phyloP scores from a whole-genome alignment of 2,329 filamentous ascomycete genomes.

The Pestalotiopsis sp. region DNA sequence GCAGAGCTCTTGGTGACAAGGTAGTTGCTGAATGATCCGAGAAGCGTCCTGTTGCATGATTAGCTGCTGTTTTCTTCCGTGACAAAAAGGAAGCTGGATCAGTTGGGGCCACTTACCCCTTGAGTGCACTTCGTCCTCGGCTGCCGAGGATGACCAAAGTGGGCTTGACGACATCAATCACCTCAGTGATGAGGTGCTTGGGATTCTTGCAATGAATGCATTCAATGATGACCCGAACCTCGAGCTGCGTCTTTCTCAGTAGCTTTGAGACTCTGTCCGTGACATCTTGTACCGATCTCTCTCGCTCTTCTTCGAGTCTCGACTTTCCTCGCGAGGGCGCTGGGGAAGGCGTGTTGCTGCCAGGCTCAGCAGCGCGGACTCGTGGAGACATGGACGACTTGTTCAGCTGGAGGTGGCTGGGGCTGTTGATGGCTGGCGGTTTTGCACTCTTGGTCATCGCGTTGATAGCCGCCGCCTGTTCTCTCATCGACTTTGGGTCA shows the following conservation, averaged over 20 bases:
- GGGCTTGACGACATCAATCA: slow-evolving; percentile 90
- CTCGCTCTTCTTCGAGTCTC: slow-evolving; percentile 76
- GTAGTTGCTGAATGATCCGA: slow-evolving; percentile 97
- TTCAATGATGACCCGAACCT: slow-evolving; percentile 92
- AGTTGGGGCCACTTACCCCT: slow-evolving; percentile 66
- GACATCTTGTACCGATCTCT: slow-evolving; percentile 79
- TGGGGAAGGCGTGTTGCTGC: slow-evolving; percentile 42
- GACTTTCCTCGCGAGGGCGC: slow-evolving; percentile 53
- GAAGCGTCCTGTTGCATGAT: slow-evolving; percentile 69
- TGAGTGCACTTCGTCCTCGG: slow-evolving; percentile 85
- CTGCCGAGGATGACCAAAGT: slow-evolving; percentile 93
- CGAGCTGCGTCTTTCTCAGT: slow-evolving; percentile 85
- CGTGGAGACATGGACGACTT: slow-evolving; percentile 34
- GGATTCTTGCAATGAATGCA: slow-evolving; percentile 98
- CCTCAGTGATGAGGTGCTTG: slow-evolving; percentile 93
- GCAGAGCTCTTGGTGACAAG: slow-evolving; percentile 95
- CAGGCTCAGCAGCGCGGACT: slow-evolving; percentile 36
- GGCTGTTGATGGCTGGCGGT: slow-evolving; percentile 26
- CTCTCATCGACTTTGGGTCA: slow-evolving; percentile 73
- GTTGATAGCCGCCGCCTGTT: slow-evolving; percentile 73
- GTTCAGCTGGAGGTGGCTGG: slow-evolving; percentile 26
- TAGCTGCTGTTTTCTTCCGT: slow-evolving; percentile 19
- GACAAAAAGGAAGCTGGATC: slow-evolving; percentile 11
- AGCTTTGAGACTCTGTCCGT: slow-evolving; percentile 83
- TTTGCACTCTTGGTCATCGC: slow-evolving; percentile 53